These are phyloP conservation scores for Schizonepeta tenuifolia DNA, from an alignment of 257 asterid genomes.

Conservation along the genomic window DNA sequence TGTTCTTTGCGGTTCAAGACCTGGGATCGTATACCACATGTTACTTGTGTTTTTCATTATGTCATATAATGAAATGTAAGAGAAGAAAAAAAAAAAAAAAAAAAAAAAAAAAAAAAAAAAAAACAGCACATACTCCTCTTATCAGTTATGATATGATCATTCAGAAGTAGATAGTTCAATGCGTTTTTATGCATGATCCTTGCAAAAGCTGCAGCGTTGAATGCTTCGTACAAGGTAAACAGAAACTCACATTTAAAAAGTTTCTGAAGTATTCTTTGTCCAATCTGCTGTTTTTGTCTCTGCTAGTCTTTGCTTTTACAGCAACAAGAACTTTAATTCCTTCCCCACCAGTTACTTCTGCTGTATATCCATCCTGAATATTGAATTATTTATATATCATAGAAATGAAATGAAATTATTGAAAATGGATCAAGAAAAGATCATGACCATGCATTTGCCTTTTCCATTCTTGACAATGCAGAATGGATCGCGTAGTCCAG, in stretches of 20 bases:
- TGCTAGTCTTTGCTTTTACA: slow-evolving; percentile 71
- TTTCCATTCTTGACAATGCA: slow-evolving; percentile 62
- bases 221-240: too few relatives aligned
- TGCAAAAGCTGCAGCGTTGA: too few relatives aligned
- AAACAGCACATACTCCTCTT: too few relatives aligned
- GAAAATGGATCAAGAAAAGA: not conserved
- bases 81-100: too few relatives aligned
- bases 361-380: slow-evolving; percentile 77
- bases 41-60: too few relatives aligned
- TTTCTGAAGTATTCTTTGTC: slow-evolving; percentile 58
- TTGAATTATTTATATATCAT: not conserved
- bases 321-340: slow-evolving; percentile 78
- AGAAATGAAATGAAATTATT: too few relatives aligned
- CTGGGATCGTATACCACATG: slow-evolving; percentile 37
- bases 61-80: not conserved
- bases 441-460: slow-evolving; percentile 76
- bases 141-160: too few relatives aligned
- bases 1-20: slow-evolving; percentile 59
- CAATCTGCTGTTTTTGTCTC: slow-evolving; percentile 42
- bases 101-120: too few relatives aligned
- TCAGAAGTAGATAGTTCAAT: too few relatives aligned
- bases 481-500: slow-evolving; percentile 71
- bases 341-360: slow-evolving; percentile 49
- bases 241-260: slow-evolving; percentile 69
- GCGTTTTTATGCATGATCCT: not conserved